Conservation (phyloP, 129 eudicot genomes). For the Centella asiatica region DNA sequence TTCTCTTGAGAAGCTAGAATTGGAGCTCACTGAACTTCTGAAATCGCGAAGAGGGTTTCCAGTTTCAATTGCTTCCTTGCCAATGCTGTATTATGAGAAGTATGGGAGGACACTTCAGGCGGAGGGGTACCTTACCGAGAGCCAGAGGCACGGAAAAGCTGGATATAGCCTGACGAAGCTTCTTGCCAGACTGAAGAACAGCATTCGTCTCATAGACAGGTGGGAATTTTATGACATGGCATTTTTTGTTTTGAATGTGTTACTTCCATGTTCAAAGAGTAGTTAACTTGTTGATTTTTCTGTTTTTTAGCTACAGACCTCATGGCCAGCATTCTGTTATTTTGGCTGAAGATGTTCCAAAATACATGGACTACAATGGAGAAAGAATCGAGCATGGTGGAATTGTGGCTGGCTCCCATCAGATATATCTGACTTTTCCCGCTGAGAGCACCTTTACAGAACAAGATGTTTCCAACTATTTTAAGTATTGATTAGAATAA, state of each 20-base stretch:
- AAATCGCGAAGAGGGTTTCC: constrained; percentile 54
- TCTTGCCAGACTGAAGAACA: constrained; percentile 65
- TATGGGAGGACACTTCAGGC: constrained; percentile 60
- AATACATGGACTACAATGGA: constrained; percentile 54
- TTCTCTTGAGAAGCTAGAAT: constrained; percentile 45
- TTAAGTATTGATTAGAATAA: constrained; percentile 20
- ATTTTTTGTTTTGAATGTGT: neutral
- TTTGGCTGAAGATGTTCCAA: constrained; percentile 66
- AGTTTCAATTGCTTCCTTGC: constrained; percentile 55
- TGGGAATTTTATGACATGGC: constrained; percentile 14
- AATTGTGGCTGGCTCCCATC: constrained; percentile 68
- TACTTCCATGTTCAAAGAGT: neutral
- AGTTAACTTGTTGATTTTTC: constrained; percentile 11
- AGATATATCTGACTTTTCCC: constrained; percentile 85
- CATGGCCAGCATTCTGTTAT: constrained; percentile 88
- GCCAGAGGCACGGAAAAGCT: constrained; percentile 91
- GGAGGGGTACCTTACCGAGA: constrained; percentile 88
- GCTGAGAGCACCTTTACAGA: constrained; percentile 86
- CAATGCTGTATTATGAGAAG: constrained; percentile 48
- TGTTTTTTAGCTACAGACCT: constrained; percentile 44
- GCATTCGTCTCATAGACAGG: constrained; percentile 77
- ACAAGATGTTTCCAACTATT: constrained; percentile 75
- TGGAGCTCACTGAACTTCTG: constrained; percentile 50
- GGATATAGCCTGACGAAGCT: constrained; percentile 91
- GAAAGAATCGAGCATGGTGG: constrained; percentile 87